A percentile compares a stretch with the other conserved stretches of the same genome.
These are phyloP conservation scores for Globisporangium uncinulatum DNA, from an alignment of 352 stramenopile genomes.

Conservation along the genomic window DNA sequence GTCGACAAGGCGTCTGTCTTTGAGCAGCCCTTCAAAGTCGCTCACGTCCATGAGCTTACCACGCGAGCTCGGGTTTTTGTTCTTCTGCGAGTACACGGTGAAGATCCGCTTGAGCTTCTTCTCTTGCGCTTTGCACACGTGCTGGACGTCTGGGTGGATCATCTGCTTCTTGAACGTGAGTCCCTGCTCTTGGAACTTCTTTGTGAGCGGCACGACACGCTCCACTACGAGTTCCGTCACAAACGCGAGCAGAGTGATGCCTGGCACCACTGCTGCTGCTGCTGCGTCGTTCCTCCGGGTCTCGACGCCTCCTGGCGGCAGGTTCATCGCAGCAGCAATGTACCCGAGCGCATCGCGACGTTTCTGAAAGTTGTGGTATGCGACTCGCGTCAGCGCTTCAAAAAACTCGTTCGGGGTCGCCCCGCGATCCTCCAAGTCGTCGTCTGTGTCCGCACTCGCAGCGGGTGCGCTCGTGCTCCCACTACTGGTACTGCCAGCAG, in stretches of 20 bases:
- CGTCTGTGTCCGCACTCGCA: slow-evolving; percentile 25
- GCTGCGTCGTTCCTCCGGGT: not conserved
- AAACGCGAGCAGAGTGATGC: slow-evolving; percentile 25
- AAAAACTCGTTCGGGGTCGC: slow-evolving; percentile 79
- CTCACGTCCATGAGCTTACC: slow-evolving; percentile 67
- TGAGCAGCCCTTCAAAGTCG: slow-evolving; percentile 69
- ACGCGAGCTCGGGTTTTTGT: slow-evolving; percentile 64
- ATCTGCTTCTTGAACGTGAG: slow-evolving; percentile 85
- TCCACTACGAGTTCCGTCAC: slow-evolving; percentile 61
- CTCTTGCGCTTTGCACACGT: slow-evolving; percentile 70
- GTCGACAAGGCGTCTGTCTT: slow-evolving; percentile 63
- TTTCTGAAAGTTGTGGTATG: slow-evolving; percentile 67
- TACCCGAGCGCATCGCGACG: slow-evolving; percentile 33
- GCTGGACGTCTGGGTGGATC: slow-evolving; percentile 67
- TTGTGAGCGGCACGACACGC: slow-evolving; percentile 60
- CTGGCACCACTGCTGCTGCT: not conserved
- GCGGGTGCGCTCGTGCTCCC: not conserved
- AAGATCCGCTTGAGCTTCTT: slow-evolving; percentile 78
- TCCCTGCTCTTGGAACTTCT: slow-evolving; percentile 75
- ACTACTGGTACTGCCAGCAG: not conserved
- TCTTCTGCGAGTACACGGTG: slow-evolving; percentile 58
- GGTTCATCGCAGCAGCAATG: slow-evolving; percentile 29
- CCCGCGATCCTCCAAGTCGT: slow-evolving; percentile 47
- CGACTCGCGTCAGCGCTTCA: slow-evolving; percentile 63
- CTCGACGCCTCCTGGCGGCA: slow-evolving; percentile 10